phyloP scores from a whole-genome alignment of 352 stramenopile species.

The Elongisporangium undulatum region DNA sequence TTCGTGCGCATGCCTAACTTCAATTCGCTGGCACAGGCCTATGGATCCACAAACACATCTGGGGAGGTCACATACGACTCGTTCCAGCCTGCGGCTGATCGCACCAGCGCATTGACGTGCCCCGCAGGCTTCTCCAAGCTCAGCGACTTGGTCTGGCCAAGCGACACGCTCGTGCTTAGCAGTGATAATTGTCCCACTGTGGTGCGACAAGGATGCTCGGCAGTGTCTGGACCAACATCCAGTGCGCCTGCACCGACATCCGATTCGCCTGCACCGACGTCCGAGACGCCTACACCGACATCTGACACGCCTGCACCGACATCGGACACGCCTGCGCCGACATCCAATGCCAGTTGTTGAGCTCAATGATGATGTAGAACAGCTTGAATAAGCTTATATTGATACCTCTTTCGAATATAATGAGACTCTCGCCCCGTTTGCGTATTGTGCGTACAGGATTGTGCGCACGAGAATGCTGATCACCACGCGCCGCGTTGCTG shows the following conservation, averaged over 20 bases:
- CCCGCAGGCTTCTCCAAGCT: constrained; percentile 25
- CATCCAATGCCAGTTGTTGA: no score
- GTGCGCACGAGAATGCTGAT: no score
- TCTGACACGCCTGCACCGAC: not conserved
- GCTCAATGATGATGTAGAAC: no score
- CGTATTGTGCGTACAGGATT: no score
- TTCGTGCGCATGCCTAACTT: constrained; percentile 71
- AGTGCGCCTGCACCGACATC: not conserved
- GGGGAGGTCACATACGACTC: constrained; percentile 24
- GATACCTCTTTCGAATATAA: no score
- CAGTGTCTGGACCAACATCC: not conserved
- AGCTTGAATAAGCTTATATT: no score
- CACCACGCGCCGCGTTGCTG: no score
- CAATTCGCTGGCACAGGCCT: constrained; percentile 39
- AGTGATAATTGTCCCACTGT: not conserved
- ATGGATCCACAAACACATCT: constrained; percentile 15
- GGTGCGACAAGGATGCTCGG: not conserved
- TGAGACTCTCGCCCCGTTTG: no score
- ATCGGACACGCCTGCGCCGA: no score
- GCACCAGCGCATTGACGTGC: constrained; percentile 13
- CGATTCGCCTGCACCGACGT: no score
- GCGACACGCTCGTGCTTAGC: constrained; percentile 20
- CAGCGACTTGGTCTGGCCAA: constrained; percentile 23
- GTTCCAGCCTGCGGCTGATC: constrained; percentile 14
- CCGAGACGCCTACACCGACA: no score